Evolutionary conservation across 2,329 filamentous ascomycete genomes (phyloP), one percentile per base, ranked within the genome.

Genomic region (Verticillium isaacii): DNA sequence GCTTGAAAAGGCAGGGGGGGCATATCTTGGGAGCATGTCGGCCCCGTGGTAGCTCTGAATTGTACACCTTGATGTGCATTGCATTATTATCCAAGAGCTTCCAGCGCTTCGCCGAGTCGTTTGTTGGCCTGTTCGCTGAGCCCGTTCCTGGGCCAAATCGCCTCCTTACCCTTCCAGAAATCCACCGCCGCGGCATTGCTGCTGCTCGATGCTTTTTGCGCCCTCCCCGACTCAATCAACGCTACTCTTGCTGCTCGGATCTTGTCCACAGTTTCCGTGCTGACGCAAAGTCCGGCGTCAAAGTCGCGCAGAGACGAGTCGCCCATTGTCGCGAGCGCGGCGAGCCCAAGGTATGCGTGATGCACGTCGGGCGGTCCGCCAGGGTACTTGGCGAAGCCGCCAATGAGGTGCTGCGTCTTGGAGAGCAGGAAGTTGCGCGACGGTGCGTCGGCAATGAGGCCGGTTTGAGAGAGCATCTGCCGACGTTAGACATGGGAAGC

Each of bases 261-360:
- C 61, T 80, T 82, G 34, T 74, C 69, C 12, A 80, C 80, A 0
- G 84, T 81, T 12, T 87, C 82, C 32, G 82, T 77, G 66, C 90
- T 93, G 45, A 94, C 85, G 70, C 92, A 96, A 58, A 97, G 77
- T 1, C 85, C 85, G 0, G 89, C 83, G 72, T 98, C 92, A 57
- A 97, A 82, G 23, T 79, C 75, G 65, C 89, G 89, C 41, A 98
- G 72, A 0, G 85, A 85, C 1, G 82, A 73, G 66, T 96, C 91
- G 8, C 86, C 86, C 73, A 93, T 84, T 17, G 91, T 84, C 0
- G 89, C 87, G 45, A 99, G 79, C 1, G 91, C 89, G 2, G 92
- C 90, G 37, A 98, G 83, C 0, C 93, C 95, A 34, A 98, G 84
- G 72, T 93, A 97, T 0, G 90, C 91, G 72, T 99, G 95, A 67